phyloP scores from a whole-genome alignment of 148 eudicot genomes.

The Persicaria maculosa region DNA sequence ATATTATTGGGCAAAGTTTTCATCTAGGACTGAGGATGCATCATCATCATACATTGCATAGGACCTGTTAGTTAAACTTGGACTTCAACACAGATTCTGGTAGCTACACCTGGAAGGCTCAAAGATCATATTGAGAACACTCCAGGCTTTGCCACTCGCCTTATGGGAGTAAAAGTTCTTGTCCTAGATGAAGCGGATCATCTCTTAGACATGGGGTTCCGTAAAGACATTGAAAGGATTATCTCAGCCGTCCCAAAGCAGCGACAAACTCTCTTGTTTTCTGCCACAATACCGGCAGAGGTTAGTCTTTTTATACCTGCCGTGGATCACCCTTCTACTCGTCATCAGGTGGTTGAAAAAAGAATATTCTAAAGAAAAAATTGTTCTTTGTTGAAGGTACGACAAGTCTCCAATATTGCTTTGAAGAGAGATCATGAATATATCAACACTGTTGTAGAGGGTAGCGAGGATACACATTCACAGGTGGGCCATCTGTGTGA shows the following conservation, averaged over 20 bases:
- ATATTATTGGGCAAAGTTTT: neutral
- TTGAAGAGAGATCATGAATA: slow-evolving; percentile 15
- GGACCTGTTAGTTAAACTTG: neutral
- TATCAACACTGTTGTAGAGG: slow-evolving; percentile 14
- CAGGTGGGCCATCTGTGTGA: slow-evolving; percentile 7
- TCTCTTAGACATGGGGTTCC: slow-evolving; percentile 93
- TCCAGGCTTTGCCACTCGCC: slow-evolving; percentile 79
- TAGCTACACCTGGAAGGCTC: slow-evolving; percentile 97
- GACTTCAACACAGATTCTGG: slow-evolving; percentile 54
- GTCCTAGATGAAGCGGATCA: slow-evolving; percentile 99
- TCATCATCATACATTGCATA: slow-evolving; percentile 1
- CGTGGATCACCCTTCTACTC: neutral
- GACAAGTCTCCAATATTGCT: slow-evolving; percentile 11
- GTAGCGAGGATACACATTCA: slow-evolving; percentile 14
- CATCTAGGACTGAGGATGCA: neutral
- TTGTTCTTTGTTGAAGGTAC: slow-evolving; percentile 5
- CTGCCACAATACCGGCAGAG: slow-evolving; percentile 13
- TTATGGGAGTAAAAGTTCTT: slow-evolving; percentile 87
- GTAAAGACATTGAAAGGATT: slow-evolving; percentile 79
- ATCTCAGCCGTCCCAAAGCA: slow-evolving; percentile 84
- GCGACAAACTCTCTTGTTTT: slow-evolving; percentile 62
- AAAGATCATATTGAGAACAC: slow-evolving; percentile 86
- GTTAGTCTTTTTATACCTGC: neutral
- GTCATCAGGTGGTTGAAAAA: neutral
- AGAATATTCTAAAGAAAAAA: neutral